Evolutionary conservation across 257 asterid genomes (phyloP), one percentile per base, ranked within the genome.

Genomic region (Sherardia arvensis): DNA sequence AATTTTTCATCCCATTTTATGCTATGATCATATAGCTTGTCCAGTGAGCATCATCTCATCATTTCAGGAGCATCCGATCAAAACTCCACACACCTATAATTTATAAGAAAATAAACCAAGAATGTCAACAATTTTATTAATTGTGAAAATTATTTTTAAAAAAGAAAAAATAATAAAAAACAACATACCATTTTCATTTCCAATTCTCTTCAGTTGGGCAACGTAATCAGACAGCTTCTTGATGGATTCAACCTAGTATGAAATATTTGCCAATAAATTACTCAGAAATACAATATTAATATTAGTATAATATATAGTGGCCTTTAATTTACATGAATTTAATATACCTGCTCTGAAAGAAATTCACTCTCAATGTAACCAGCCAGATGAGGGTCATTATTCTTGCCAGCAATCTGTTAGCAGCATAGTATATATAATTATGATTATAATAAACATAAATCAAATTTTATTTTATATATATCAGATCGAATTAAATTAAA

Each of bases 121-220:
- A 0, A 63, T 5, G 7, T 23, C 45, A 28, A 26, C 49, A 12
- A 2, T 51, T 73, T 21, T 32, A 58, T 27, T 2, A 30, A 30
- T 4, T n/a, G 4, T 4, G 20, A 22, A 27, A 22, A 2, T 2
- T 6, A 17, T 43, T 43, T 12, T 33, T 33, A n/a, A 5, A 5
- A 49, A 8, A 18, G 7, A 18, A n/a, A 40, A 15, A 27, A 64
- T 5, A 9, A 26, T 12, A 2, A 28, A 62, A 49, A 28, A 1
- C n/a, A 1, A 18, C 12, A 68, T 85, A 87, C 97, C 96, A 15
- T 84, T 91, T 69, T 94, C 98, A 69, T 86, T 88, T 36, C 97
- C 98, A 27, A 88, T 85, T 87, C 83, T 84, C 73, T 94, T 84
- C 74, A 91, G 43, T 64, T 91, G 96, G 67, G 94, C 73, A 40